Evolutionary conservation across 768 basidiomycete species (phyloP), one percentile per base, ranked within the genome.

Genomic region (Boletus vinaceobasis): DNA sequence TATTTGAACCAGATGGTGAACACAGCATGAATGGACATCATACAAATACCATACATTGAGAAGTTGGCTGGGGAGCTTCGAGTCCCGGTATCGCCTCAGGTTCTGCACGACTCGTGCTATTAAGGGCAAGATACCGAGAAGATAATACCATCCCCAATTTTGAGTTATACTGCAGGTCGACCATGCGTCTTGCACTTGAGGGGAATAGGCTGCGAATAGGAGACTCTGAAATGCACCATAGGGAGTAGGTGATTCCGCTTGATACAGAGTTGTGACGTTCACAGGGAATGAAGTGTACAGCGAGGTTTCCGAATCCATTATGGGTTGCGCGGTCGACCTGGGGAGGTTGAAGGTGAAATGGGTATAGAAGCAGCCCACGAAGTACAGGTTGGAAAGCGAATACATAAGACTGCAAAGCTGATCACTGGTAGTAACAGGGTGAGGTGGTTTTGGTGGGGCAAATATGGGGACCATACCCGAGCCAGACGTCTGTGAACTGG

Each of bases 401-500:
- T 88, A 95, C 7, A 79, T 71, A 39, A 97, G 76, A 60, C 88
- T 92, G 72, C 88, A 90, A 63, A 90, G 80, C 60, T 92, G 89
- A 64, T 93, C 91, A 14, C 89, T 91, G 63, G 37, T 29, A 38
- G 26, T 13, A 14, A 53, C 10, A 29, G 21, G 13, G 44, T 64
- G 52, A 65, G 54, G 56, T 23, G 17, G 15, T 29, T 43, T 50
- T 10, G 8, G 3, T 46, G 27, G 40, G 32, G 26, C 9, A 43
- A 39, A 23, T 10, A 4, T 45, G 2, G 31, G 14, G 48, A 27
- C 65, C 80, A 51, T 69, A 89, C 88, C 89, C 91, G 67, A 93
- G 77, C 91, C 91, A 93, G 82, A 93, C 90, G 75, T 92, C 91
- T 15, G 85, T 72, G 67, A 93, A 93, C 85, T 89, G 53, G 1